These are phyloP conservation scores for Bryum argenteum DNA, from an alignment of 225 moss, liverwort and hornwort genomes.

Conservation along the genomic window DNA sequence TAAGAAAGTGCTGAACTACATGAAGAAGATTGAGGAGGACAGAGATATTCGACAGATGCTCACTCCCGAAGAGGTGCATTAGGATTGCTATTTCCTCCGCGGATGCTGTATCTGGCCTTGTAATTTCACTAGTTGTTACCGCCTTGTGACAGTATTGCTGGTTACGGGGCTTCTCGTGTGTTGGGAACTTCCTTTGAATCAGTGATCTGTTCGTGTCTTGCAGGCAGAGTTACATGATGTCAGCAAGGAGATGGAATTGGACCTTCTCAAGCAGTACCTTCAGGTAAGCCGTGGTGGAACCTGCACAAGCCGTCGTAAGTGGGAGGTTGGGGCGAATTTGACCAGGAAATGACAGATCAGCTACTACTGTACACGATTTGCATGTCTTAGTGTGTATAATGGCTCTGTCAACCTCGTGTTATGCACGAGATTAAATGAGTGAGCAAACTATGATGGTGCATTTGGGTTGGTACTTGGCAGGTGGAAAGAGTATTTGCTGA, in stretches of 20 bases:
- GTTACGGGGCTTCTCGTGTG: not conserved
- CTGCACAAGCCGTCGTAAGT: not conserved
- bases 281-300: conserved; percentile 54
- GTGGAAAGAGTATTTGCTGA: conserved; percentile 98
- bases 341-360: conserved; percentile 9
- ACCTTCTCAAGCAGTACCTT: conserved; percentile 94
- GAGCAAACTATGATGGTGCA: conserved; percentile 15
- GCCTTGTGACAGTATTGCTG: not conserved
- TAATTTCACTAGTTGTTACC: not conserved
- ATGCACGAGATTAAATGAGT: conserved; percentile 11
- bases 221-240: conserved; percentile 99
- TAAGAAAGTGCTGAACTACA: conserved; percentile 96
- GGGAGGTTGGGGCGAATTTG: conserved; percentile 13
- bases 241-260: conserved; percentile 99
- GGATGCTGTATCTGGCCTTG: conserved; percentile 20
- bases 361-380: conserved; percentile 1
- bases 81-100: conserved; percentile 10
- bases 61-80: conserved; percentile 88
- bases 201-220: conserved; percentile 34
- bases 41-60: conserved; percentile 75
- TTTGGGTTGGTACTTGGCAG: conserved; percentile 46
- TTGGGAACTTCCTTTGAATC: not conserved
- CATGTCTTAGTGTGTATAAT: conserved; percentile 7
- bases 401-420: not conserved
- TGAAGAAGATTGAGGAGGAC: conserved; percentile 99